Evolutionary conservation across 805 yeast genomes (phyloP).

Genomic region (Yarrowia sp.): DNA sequence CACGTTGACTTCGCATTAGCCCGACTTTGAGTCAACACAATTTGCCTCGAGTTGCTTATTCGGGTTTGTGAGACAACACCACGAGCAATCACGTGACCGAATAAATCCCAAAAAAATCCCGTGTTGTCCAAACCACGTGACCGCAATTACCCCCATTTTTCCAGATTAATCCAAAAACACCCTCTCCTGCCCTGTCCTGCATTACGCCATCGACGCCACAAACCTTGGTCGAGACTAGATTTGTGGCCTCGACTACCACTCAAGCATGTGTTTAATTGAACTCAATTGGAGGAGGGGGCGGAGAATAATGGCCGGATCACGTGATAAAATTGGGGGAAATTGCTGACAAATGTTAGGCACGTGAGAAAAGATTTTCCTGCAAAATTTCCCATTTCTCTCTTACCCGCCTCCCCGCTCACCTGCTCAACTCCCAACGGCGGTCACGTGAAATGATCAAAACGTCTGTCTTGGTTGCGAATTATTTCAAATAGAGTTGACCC

Average conservation of each 20-base stretch:
- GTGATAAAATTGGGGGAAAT: background rate
- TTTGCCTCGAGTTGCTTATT: background rate
- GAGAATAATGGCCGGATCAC: background rate
- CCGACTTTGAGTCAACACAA: background rate
- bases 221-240: background rate
- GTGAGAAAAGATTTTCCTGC: too few species aligned
- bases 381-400: too few species aligned
- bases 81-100: background rate
- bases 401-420: too few species aligned
- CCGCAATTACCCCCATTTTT: background rate
- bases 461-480: background rate
- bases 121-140: background rate
- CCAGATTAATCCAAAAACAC: background rate
- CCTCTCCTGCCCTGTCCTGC: background rate
- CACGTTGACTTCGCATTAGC: too few species aligned
- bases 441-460: conserved; percentile 5
- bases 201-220: conserved; percentile 32
- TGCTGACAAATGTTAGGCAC: background rate
- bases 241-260: background rate
- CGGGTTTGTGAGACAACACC: background rate
- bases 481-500: conserved; percentile 19
- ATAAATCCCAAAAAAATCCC: background rate
- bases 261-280: conserved; percentile 25
- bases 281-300: background rate
- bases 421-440: background rate